These are phyloP conservation scores for Yamadazyma membranifaciens DNA, from an alignment of 1,139 yeast genomes.

Conservation along the genomic window DNA sequence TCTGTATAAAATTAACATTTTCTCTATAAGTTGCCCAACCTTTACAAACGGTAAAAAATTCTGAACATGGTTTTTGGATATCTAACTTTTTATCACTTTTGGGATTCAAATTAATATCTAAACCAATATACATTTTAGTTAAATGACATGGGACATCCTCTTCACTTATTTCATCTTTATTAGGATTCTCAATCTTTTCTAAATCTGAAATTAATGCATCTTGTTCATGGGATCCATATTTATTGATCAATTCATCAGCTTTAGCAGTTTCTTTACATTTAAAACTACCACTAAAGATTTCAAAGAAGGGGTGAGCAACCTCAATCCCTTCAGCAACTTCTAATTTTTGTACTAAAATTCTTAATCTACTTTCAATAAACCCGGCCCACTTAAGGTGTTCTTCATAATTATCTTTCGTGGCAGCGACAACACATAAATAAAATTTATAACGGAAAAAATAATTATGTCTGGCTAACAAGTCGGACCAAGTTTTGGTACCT, in stretches of 20 bases:
- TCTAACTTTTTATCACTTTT: slow-evolving; percentile 67
- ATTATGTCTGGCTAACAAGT: slow-evolving; percentile 71
- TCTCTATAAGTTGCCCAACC: slow-evolving; percentile 67
- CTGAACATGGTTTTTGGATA: slow-evolving; percentile 88
- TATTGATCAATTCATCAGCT: slow-evolving; percentile 44
- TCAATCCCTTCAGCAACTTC: slow-evolving; percentile 74
- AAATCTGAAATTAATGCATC: slow-evolving; percentile 23
- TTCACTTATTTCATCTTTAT: slow-evolving; percentile 8
- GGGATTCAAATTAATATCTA: slow-evolving; percentile 54
- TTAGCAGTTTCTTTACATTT: slow-evolving; percentile 46
- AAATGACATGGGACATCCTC: slow-evolving; percentile 47
- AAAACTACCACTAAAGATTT: slow-evolving; percentile 20
- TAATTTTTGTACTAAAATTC: slow-evolving; percentile 77
- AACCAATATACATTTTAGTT: slow-evolving; percentile 78
- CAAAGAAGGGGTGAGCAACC: slow-evolving; percentile 80
- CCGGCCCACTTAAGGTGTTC: slow-evolving; percentile 93
- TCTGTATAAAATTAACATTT: slow-evolving; percentile 57
- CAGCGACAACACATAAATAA: slow-evolving; percentile 78
- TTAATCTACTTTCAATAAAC: slow-evolving; percentile 81
- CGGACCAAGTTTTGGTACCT: slow-evolving; percentile 71
- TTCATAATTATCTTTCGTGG: slow-evolving; percentile 57
- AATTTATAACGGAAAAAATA: slow-evolving; percentile 84
- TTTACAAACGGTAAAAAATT: slow-evolving; percentile 77
- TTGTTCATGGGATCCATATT: slow-evolving; percentile 47
- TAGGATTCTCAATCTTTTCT: slow-evolving; percentile 13